Evolutionary conservation across 805 yeast species (phyloP), one percentile per base, ranked within the genome.

Genomic region (Yarrowia sp.): DNA sequence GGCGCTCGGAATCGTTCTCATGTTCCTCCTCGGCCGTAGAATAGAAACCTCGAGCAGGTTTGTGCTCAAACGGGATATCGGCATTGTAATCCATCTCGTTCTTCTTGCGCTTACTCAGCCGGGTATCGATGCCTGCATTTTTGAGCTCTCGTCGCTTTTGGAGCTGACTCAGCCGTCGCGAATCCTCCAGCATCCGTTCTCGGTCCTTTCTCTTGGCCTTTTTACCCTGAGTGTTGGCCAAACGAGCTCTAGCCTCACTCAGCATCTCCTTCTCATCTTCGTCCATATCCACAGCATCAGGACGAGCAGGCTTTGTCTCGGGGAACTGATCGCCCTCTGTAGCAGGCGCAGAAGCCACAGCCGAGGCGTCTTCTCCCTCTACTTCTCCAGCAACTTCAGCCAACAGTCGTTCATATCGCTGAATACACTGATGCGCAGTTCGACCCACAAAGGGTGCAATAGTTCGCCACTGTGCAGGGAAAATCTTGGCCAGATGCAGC

Each of bases 401-500:
- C 16, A 92, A 76, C 22, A 92, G 80, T 71, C 81, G 83, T 75
- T 91, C 96, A 75, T 92, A 94, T 69, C 98, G 80, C 72, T 92
- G 97, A 10, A 91, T 86, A 77, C 97, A 91, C 70, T 89, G 90
- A 14, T 91, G 87, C 0, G 97, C 94, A 0, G 98, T 91, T 70
- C 98, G 81, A 0, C 93, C 92, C 77, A 93, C 80, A 10, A 88
- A 77, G 8, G 90, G 86, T 0, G 97, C 89, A n/a, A 95, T 90
- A 1, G 95, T 87, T 56, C 97, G 84, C 99, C 99, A 94, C 78
- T 93, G 98, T 71, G 93, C 92, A 1, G 98, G 98, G 72, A 93
- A 79, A 42, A 87, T 77, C 72, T 86, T 84, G 0, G 90, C 92
- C 70, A 92, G 74, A 42, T 84, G 82, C 69, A 92, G 76, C 58